phyloP scores from a whole-genome alignment of 495 filamentous ascomycete genomes.

The Cetradonia linearis region DNA sequence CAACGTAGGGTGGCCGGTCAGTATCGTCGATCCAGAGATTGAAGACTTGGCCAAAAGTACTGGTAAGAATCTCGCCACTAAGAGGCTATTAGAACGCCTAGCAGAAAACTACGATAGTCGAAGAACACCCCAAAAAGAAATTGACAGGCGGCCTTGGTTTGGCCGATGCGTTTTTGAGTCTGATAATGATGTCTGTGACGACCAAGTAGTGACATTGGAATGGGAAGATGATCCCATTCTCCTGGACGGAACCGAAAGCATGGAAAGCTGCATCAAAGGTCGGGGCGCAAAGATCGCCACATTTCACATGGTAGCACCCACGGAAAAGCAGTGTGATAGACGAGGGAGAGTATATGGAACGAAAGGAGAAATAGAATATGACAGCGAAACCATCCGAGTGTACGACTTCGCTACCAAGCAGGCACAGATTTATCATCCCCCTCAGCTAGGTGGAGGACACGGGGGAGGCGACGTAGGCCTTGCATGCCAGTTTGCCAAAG shows the following conservation, averaged over 20 bases:
- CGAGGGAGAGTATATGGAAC: conserved; percentile 78
- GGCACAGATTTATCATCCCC: conserved; percentile 12
- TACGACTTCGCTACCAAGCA: conserved; percentile 32
- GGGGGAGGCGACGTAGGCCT: conserved; percentile 85
- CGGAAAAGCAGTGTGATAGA: conserved; percentile 74
- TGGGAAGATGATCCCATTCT: conserved; percentile 61
- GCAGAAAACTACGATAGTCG: conserved; percentile 56
- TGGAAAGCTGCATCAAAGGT: conserved; percentile 28
- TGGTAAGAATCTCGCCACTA: conserved; percentile 25
- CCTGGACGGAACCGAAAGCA: neutral
- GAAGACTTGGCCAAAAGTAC: conserved; percentile 48
- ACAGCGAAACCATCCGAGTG: conserved; percentile 35
- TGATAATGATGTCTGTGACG: conserved; percentile 85
- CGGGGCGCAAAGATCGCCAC: conserved; percentile 71
- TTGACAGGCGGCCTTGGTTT: conserved; percentile 66
- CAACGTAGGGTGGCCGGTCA: conserved; percentile 68
- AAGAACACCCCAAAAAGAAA: conserved; percentile 39
- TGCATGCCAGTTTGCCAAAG: conserved; percentile 65
- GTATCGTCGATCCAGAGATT: conserved; percentile 82
- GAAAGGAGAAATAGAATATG: conserved; percentile 73
- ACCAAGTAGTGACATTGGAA: conserved; percentile 74
- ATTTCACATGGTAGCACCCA: conserved; percentile 90
- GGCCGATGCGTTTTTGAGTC: conserved; percentile 89
- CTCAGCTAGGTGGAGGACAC: conserved; percentile 41
- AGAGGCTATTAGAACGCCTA: conserved; percentile 36